Percentiles rank a stretch among this genome's conserved stretches.
These are phyloP conservation scores for Clarireedia hainanense DNA, from an alignment of 2,329 filamentous ascomycete species.

Conservation along the genomic window DNA sequence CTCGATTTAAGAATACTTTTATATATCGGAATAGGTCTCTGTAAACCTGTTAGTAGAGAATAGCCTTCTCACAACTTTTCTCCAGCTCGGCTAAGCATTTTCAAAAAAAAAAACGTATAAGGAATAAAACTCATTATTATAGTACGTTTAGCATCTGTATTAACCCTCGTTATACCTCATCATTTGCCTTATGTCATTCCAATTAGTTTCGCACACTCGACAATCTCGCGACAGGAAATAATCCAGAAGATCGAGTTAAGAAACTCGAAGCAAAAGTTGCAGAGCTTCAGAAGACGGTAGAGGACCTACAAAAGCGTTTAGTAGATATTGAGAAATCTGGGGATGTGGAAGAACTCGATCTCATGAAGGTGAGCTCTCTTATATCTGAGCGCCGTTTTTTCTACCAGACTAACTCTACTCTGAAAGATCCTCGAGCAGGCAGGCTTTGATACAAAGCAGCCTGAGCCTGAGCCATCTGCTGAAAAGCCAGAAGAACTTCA, in stretches of 20 bases:
- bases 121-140: neutral
- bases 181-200: neutral
- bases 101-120: neutral
- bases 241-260: neutral
- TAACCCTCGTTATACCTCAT: neutral
- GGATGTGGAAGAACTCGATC: neutral
- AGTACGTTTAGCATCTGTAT: neutral
- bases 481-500: neutral
- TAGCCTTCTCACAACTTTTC: too few species aligned
- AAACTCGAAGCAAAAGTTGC: neutral
- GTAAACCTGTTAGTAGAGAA: too few species aligned
- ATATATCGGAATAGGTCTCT: too few species aligned
- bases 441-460: neutral
- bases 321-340: neutral
- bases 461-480: neutral
- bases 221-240: neutral
- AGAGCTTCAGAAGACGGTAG: neutral
- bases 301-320: neutral
- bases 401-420: neutral
- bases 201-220: neutral
- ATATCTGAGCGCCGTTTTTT: neutral
- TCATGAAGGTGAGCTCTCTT: neutral
- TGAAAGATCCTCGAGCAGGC: neutral
- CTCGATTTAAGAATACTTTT: too few species aligned
- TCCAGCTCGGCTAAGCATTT: too few species aligned